Base-by-base conservation (phyloP, 2,329 filamentous ascomycete species). In the Nothopassalora personata region DNA sequence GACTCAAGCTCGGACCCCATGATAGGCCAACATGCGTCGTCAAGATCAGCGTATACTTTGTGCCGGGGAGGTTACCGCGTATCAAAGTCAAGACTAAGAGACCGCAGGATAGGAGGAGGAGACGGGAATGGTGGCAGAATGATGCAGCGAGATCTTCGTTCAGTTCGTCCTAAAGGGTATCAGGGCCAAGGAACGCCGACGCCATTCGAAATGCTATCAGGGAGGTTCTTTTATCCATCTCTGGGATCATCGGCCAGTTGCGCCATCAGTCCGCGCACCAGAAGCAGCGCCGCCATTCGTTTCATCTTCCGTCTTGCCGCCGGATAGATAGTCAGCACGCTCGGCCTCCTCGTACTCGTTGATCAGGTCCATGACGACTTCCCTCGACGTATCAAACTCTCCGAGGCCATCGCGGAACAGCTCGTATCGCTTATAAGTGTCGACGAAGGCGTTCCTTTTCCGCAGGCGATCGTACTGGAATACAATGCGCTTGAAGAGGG, bases 291-390 rank as follows among this genome's bases (percentile, higher is more conserved):
- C 71, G 9, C 64, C 68, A 18, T 69, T 68, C 18, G 68, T 65
- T 6, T 61, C 55, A 36, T 66, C 68, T 33, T 68, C 69, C 11
- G 62, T 62, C 31, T 61, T 62, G 8, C 65, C 66, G 19, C 63
- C 89, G 70, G 88, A 93, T 54, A 99, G 79, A 73, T 99, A 99
- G 70, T 96, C 88, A 34, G 90, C 86, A 71, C 89, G 84, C 75
- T 99, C 94, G 4, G 94, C 94, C 31, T 93, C 92, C 77, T 97
- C 93, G 73, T 99, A 99, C 79, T 99, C 94, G 54, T 85, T 84
- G 71, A 97, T 93, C 63, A 97, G 78, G 73, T 96, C 93, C 69
- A 87, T 86, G 19, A 97, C 93, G 5, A 97, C 93, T 71, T 94
- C 88, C 66, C 90, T 85, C 34, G 94, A 90, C 75, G 97, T 92